These are phyloP conservation scores for Rhizophora apiculata DNA, from an alignment of 345 rosid genomes.

Conservation along the genomic window DNA sequence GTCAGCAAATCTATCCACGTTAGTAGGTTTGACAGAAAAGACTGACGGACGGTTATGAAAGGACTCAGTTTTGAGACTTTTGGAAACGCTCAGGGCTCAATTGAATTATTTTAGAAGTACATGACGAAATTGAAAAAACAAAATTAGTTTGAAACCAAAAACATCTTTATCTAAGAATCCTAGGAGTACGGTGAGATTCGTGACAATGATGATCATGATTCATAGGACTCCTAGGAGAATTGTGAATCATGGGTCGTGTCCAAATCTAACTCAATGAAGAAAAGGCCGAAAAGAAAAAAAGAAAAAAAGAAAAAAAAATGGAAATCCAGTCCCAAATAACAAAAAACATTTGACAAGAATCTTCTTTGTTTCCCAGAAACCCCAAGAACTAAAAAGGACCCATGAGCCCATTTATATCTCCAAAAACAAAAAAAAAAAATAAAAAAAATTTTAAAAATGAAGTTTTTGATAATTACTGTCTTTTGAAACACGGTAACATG, in stretches of 20 bases:
- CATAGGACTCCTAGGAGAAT: neutral
- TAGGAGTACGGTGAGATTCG: neutral
- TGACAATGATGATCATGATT: neutral
- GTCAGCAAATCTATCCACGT: too few species aligned
- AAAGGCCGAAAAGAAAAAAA: neutral
- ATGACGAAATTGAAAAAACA: neutral
- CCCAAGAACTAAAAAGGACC: constrained; percentile 23
- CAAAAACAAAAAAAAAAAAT: neutral
- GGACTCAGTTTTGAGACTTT: too few species aligned
- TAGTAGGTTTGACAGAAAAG: too few species aligned
- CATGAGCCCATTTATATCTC: neutral
- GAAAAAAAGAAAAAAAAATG: neutral
- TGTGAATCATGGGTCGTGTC: constrained; percentile 9
- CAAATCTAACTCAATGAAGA: constrained; percentile 4
- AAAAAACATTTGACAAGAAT: constrained; percentile 5
- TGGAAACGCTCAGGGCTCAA: too few species aligned
- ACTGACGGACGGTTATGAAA: too few species aligned
- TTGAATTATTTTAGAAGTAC: too few species aligned
- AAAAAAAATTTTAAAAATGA: rapidly evolving
- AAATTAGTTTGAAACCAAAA: constrained; percentile 2
- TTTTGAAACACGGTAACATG: constrained; percentile 24
- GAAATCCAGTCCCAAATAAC: neutral
- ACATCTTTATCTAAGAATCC: constrained; percentile 1
- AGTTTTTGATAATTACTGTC: neutral
- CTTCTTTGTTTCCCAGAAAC: constrained; percentile 15